Conservation (phyloP, 345 rosid genomes). For the Hypericum androsaemum region DNA sequence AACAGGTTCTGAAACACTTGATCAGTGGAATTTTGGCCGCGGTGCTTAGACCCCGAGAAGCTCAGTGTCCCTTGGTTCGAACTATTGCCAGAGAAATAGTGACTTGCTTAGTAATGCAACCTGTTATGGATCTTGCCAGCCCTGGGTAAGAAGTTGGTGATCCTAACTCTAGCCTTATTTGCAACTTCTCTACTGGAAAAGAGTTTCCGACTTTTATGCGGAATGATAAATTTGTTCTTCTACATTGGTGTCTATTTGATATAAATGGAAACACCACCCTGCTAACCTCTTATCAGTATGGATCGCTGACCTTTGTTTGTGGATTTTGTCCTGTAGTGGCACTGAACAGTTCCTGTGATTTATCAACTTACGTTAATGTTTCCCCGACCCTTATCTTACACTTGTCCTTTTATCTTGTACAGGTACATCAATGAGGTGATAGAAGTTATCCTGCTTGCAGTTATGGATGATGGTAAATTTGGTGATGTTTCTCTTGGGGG, state of each 20-base stretch:
- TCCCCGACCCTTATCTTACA: no score
- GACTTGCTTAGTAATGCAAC: conserved; percentile 91
- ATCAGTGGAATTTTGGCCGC: conserved; percentile 78
- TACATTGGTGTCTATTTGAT: no score
- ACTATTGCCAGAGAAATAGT: conserved; percentile 89
- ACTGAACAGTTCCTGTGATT: no score
- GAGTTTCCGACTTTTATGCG: background rate
- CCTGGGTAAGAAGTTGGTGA: conserved; percentile 52
- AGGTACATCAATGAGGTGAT: conserved; percentile 89
- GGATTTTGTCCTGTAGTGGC: no score
- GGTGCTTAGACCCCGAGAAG: conserved; percentile 81
- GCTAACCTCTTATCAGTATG: no score
- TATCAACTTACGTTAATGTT: no score
- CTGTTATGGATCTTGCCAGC: conserved; percentile 71
- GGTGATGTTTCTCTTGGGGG: conserved; percentile 37
- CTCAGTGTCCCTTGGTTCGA: conserved; percentile 83
- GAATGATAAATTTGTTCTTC: background rate
- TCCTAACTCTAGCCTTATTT: conserved; percentile 7
- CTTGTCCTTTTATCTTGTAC: conserved; percentile 5
- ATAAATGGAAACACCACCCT: no score
- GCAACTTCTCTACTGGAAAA: background rate
- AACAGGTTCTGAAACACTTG: conserved; percentile 72
- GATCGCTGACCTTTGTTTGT: no score
- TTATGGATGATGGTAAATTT: conserved; percentile 34
- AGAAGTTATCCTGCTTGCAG: conserved; percentile 51